A percentile compares a stretch with the other conserved stretches of the same genome.
These are phyloP conservation scores for Dichotomocladium elegans DNA, from an alignment of 371 early-diverging fungal genomes.

Conservation along the genomic window DNA sequence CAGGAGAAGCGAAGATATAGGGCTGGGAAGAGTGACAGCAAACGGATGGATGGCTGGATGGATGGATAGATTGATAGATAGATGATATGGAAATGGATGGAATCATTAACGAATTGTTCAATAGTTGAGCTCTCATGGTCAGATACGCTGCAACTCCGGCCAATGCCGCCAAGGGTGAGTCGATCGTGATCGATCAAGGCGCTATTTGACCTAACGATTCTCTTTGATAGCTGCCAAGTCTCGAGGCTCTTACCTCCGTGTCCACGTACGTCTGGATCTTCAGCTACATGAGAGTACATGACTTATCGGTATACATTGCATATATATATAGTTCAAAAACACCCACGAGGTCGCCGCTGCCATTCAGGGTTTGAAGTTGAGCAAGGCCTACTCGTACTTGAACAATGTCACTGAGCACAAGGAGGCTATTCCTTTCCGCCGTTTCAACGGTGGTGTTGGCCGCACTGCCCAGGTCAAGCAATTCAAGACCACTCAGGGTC, in stretches of 20 bases:
- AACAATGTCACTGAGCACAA: slow-evolving; percentile 93
- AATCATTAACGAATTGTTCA: background rate
- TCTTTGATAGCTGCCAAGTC: slow-evolving; percentile 79
- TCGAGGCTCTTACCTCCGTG: slow-evolving; percentile 95
- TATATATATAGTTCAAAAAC: slow-evolving; percentile 76
- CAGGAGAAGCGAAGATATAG: background rate
- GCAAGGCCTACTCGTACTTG: slow-evolving; percentile 93
- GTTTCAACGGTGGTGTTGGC: slow-evolving; percentile 96
- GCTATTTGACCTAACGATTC: background rate
- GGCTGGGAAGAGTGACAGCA: background rate
- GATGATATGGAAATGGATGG: background rate
- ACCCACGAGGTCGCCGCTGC: slow-evolving; percentile 97
- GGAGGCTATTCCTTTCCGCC: slow-evolving; percentile 96
- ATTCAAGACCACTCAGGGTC: slow-evolving; percentile 87
- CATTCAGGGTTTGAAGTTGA: slow-evolving; percentile 91
- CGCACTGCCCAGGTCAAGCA: slow-evolving; percentile 97
- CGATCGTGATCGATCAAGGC: background rate
- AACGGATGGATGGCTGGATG: slow-evolving; percentile 3
- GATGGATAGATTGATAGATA: background rate
- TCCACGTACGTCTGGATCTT: slow-evolving; percentile 62
- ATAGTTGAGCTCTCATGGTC: slow-evolving; percentile 31
- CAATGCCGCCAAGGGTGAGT: slow-evolving; percentile 53
- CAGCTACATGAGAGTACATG: slow-evolving; percentile 12
- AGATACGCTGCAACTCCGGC: slow-evolving; percentile 59
- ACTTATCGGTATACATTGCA: background rate